Percentiles rank a stretch among this genome's conserved stretches.
Conservation (phyloP, 2,329 filamentous ascomycete species). For the Diaporthe citri region DNA sequence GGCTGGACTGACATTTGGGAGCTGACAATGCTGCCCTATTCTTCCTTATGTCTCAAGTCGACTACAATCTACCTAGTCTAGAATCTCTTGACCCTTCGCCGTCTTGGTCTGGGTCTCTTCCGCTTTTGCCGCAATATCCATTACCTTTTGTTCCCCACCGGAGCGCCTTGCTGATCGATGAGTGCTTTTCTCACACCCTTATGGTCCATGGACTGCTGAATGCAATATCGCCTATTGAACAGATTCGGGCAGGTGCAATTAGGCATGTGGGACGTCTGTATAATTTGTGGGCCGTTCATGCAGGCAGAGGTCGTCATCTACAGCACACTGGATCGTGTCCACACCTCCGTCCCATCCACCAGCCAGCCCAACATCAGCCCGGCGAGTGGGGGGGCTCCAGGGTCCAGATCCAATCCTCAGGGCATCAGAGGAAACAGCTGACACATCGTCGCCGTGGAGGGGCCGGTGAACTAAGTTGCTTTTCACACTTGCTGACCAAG, state of each 20-base stretch:
- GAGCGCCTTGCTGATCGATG: background rate
- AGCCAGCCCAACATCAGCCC: conserved; percentile 8
- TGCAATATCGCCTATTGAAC: background rate
- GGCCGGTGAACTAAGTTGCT: background rate
- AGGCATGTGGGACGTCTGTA: conserved; percentile 26
- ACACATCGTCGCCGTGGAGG: conserved; percentile 13
- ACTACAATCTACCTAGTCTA: conserved; percentile 1
- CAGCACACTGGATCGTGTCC: conserved; percentile 7
- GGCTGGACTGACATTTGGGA: conserved; percentile 19
- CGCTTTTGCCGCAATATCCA: background rate
- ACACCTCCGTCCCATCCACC: conserved; percentile 11
- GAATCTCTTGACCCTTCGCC: background rate
- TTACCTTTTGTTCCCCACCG: background rate
- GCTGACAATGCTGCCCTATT: conserved; percentile 30
- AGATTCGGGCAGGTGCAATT: conserved; percentile 25
- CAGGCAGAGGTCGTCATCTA: conserved; percentile 16
- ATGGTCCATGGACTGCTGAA: background rate
- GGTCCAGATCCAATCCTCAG: conserved; percentile 12
- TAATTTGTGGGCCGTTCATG: conserved; percentile 23
- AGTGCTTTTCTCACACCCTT: background rate
- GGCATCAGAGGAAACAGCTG: background rate
- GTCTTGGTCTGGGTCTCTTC: background rate
- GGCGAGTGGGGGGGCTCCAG: conserved; percentile 13
- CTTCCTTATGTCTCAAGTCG: conserved; percentile 5
- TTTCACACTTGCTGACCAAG: conserved; percentile 12